A percentile compares a stretch with the other conserved stretches of the same genome.
phyloP scores from a whole-genome alignment of 352 stramenopile genomes.

The Phytophthora idaei region DNA sequence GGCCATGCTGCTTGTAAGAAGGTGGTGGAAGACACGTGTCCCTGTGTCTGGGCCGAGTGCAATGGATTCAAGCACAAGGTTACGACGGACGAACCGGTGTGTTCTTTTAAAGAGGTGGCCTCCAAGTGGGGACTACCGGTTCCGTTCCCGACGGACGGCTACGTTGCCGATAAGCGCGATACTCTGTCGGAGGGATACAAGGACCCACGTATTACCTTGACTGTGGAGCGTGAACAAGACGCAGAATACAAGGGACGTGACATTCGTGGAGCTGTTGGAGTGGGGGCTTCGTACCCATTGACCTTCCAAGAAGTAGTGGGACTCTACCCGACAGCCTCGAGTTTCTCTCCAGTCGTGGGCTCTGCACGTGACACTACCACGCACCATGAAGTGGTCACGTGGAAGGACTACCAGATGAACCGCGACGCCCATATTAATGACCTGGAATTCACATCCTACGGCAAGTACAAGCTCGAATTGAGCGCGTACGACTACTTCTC shows the following conservation, averaged over 20 bases:
- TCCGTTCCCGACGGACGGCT: conserved; percentile 65
- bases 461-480: conserved; percentile 64
- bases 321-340: conserved; percentile 5
- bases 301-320: conserved; percentile 25
- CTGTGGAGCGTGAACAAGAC: conserved; percentile 17
- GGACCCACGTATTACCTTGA: conserved; percentile 29
- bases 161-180: conserved; percentile 50
- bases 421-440: conserved; percentile 44
- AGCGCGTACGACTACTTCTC: conserved; percentile 55
- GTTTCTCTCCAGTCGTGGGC: conserved; percentile 19
- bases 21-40: conserved; percentile 36
- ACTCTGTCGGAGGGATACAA: conserved; percentile 27
- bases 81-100: conserved; percentile 27
- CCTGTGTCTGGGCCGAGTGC: conserved; percentile 53
- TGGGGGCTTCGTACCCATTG: conserved; percentile 5
- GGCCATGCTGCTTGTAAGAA: conserved; percentile 31
- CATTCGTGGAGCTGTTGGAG: conserved; percentile 12
- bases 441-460: conserved; percentile 47
- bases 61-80: conserved; percentile 40
- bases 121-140: conserved; percentile 45
- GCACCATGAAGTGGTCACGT: conserved; percentile 33
- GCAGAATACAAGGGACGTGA: conserved; percentile 29
- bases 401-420: conserved; percentile 59
- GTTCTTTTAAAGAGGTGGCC: conserved; percentile 42
- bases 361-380: not conserved